Conservation (phyloP, 2,329 filamentous ascomycete genomes). For the Trichoderma atroviride region DNA sequence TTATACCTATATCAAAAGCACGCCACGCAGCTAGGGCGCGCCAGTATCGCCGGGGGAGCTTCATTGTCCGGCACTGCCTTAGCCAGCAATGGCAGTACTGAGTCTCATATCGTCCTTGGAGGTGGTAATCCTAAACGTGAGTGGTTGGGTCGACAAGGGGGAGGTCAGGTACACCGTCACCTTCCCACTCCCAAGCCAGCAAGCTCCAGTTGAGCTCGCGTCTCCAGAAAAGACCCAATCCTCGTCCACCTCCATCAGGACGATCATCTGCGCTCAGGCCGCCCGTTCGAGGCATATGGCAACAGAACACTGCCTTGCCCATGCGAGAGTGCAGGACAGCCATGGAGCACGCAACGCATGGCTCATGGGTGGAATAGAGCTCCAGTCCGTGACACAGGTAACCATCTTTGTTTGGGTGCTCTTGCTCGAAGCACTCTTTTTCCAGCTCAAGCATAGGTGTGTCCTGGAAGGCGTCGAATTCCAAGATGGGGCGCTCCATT, state of each 20-base stretch:
- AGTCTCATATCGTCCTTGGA: conserved; percentile 44
- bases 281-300: conserved; percentile 78
- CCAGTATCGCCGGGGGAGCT: not conserved
- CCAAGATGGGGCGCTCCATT: conserved; percentile 46
- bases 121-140: conserved; percentile 54
- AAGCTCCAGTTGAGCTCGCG: conserved; percentile 86
- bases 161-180: conserved; percentile 44
- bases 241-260: conserved; percentile 57
- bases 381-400: conserved; percentile 95
- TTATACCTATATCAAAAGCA: not conserved
- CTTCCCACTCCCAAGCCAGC: conserved; percentile 76
- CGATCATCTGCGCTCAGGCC: conserved; percentile 79
- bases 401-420: conserved; percentile 71
- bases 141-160: conserved; percentile 51
- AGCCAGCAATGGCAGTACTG: conserved; percentile 30
- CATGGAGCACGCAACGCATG: conserved; percentile 97
- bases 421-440: conserved; percentile 60
- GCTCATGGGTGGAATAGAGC: conserved; percentile 92
- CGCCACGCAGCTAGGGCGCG: not conserved
- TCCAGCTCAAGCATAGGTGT: conserved; percentile 70
- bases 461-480: conserved; percentile 68
- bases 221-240: conserved; percentile 71
- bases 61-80: not conserved
- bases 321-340: conserved; percentile 93
- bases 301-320: conserved; percentile 78